A percentile compares a stretch with the other conserved stretches of the same genome.
phyloP scores from a whole-genome alignment of 202 grass and related monocot genomes.

The Carex arenaria region DNA sequence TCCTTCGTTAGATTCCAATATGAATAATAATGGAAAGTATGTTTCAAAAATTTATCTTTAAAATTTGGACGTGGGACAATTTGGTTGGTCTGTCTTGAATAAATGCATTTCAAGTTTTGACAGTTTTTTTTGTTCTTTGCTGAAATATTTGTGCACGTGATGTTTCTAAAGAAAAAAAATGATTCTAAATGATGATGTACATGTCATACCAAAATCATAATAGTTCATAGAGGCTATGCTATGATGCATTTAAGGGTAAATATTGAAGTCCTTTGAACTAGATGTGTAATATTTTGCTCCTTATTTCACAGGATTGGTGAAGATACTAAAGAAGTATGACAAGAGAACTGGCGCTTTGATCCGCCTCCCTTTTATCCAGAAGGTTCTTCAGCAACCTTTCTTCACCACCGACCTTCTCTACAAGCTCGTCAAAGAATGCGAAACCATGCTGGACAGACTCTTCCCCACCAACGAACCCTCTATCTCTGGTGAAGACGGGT shows the following conservation, averaged over 20 bases:
- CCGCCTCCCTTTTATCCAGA: constrained; percentile 81
- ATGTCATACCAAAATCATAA: background rate
- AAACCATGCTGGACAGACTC: constrained; percentile 74
- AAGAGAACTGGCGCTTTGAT: constrained; percentile 90
- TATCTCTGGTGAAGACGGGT: constrained; percentile 33
- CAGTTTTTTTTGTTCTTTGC: background rate
- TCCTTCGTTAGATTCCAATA: background rate
- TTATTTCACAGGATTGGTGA: constrained; percentile 60
- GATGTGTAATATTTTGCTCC: background rate
- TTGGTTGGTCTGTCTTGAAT: background rate
- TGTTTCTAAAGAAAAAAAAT: background rate
- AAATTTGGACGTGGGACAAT: background rate
- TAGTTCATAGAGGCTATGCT: background rate
- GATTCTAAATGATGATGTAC: background rate
- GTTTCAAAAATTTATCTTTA: background rate
- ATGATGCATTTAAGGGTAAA: background rate
- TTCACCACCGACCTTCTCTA: constrained; percentile 87
- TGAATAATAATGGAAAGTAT: background rate
- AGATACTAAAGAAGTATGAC: constrained; percentile 98
- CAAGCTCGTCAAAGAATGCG: constrained; percentile 85
- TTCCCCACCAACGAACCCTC: constrained; percentile 49
- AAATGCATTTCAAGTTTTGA: background rate
- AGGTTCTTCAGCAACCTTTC: constrained; percentile 89
- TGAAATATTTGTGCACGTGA: background rate
- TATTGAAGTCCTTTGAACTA: background rate